Percentiles rank a stretch among this genome's conserved stretches.
Conservation (phyloP, 768 basidiomycete species). For the Botryobasidium botryosum region DNA sequence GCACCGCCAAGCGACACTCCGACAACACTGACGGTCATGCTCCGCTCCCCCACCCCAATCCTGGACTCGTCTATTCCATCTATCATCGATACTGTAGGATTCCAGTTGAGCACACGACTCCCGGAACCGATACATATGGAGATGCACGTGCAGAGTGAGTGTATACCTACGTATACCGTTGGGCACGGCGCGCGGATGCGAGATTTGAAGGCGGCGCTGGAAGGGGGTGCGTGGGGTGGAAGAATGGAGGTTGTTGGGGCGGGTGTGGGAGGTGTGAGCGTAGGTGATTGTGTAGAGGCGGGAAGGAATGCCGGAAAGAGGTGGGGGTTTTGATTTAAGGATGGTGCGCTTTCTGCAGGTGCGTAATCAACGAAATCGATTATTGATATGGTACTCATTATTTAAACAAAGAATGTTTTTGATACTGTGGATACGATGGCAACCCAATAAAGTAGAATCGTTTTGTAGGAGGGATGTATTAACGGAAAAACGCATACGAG, state of each 20-base stretch:
- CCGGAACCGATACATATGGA: slow-evolving; percentile 41
- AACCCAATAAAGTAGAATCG: no score
- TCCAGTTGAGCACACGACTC: slow-evolving; percentile 29
- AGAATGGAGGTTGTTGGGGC: slow-evolving; percentile 45
- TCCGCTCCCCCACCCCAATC: background rate
- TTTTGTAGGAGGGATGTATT: no score
- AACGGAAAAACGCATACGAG: no score
- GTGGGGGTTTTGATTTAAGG: no score
- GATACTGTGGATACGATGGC: no score
- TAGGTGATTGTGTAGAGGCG: slow-evolving; percentile 68
- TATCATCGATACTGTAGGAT: slow-evolving; percentile 6
- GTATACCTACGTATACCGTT: slow-evolving; percentile 63
- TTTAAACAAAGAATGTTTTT: no score
- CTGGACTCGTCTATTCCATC: slow-evolving; percentile 7
- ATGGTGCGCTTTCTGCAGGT: no score
- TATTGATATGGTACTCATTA: no score
- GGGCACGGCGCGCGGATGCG: slow-evolving; percentile 58
- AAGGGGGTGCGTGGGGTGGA: slow-evolving; percentile 26
- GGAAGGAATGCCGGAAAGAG: slow-evolving; percentile 43
- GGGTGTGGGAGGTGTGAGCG: slow-evolving; percentile 66
- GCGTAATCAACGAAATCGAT: no score
- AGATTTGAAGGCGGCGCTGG: slow-evolving; percentile 33
- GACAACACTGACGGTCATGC: background rate
- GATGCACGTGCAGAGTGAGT: slow-evolving; percentile 37
- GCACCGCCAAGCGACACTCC: slow-evolving; percentile 1